A percentile compares a stretch with the other conserved stretches of the same genome.
Evolutionary conservation across 78 protist genomes (phyloP).

Genomic region (Dictyostelium brefeldianum): DNA sequence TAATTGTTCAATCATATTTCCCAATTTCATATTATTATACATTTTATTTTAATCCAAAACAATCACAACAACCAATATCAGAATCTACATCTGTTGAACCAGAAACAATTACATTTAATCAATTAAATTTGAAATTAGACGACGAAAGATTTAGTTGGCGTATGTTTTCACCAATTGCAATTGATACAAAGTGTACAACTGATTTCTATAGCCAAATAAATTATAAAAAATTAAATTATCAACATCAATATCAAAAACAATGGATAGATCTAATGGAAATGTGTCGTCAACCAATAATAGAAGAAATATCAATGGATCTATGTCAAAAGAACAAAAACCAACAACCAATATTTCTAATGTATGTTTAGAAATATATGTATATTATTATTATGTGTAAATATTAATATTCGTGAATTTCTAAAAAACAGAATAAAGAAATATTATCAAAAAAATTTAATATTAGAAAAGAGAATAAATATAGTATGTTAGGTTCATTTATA

Average conservation of each 20-base stretch:
- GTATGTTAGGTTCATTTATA: slow-evolving; percentile 2
- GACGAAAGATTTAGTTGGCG: slow-evolving; percentile 77
- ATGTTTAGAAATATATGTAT: background rate
- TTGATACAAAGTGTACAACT: slow-evolving; percentile 15
- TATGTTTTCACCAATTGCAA: slow-evolving; percentile 71
- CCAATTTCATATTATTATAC: slow-evolving; percentile 38
- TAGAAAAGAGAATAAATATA: background rate
- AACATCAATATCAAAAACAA: slow-evolving; percentile 20
- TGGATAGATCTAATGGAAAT: slow-evolving; percentile 66
- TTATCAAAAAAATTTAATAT: slow-evolving; percentile 9
- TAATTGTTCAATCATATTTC: slow-evolving; percentile 36
- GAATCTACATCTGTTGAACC: background rate
- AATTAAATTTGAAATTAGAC: slow-evolving; percentile 15
- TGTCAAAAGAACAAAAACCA: slow-evolving; percentile 22
- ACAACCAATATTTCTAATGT: slow-evolving; percentile 12
- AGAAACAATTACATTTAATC: background rate
- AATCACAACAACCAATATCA: background rate
- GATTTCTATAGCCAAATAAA: background rate
- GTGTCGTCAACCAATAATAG: slow-evolving; percentile 62
- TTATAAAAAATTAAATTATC: slow-evolving; percentile 15
- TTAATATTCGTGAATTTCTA: too few relatives aligned
- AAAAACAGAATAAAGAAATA: slow-evolving; percentile 9
- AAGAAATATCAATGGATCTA: slow-evolving; percentile 46
- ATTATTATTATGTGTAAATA: too few relatives aligned
- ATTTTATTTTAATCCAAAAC: background rate